Percentiles rank a stretch among this genome's conserved stretches.
phyloP scores from a whole-genome alignment of 371 early-diverging fungal genomes.

The Mucor saturninus region DNA sequence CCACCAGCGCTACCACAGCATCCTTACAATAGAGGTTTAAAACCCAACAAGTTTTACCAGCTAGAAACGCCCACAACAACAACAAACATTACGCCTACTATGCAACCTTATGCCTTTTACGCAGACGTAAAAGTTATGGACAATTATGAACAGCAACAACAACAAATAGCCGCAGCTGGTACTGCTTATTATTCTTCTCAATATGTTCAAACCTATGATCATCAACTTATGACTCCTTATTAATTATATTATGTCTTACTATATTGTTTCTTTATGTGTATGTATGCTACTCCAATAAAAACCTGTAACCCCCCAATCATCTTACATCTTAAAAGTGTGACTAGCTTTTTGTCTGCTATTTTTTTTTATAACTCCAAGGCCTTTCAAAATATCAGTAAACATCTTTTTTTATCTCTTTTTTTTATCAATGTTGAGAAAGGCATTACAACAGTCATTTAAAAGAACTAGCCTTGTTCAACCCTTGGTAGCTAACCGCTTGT shows the following conservation, averaged over 20 bases:
- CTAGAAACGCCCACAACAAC: slow-evolving; percentile 16
- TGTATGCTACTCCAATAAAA: too few species aligned
- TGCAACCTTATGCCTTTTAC: slow-evolving; percentile 1
- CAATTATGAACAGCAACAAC: slow-evolving; percentile 3
- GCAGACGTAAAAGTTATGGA: neutral
- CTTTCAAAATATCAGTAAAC: too few species aligned
- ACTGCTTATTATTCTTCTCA: slow-evolving; percentile 8
- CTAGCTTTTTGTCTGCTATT: too few species aligned
- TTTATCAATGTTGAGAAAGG: slow-evolving; percentile 23
- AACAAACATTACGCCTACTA: slow-evolving; percentile 1
- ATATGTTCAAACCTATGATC: neutral
- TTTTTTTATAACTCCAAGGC: too few species aligned
- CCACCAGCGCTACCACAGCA: neutral
- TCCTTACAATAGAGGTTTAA: slow-evolving; percentile 15
- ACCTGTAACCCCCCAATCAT: too few species aligned
- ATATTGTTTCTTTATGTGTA: too few species aligned
- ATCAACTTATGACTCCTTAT: too few species aligned
- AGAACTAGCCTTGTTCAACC: slow-evolving; percentile 12
- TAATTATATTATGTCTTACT: too few species aligned
- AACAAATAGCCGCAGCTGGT: slow-evolving; percentile 24
- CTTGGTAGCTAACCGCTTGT: neutral
- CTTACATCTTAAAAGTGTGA: too few species aligned
- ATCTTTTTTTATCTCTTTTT: neutral
- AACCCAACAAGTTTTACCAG: slow-evolving; percentile 1
- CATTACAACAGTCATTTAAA: slow-evolving; percentile 13